Conservation (phyloP, 352 stramenopile genomes). For the Pythium diclinum region DNA sequence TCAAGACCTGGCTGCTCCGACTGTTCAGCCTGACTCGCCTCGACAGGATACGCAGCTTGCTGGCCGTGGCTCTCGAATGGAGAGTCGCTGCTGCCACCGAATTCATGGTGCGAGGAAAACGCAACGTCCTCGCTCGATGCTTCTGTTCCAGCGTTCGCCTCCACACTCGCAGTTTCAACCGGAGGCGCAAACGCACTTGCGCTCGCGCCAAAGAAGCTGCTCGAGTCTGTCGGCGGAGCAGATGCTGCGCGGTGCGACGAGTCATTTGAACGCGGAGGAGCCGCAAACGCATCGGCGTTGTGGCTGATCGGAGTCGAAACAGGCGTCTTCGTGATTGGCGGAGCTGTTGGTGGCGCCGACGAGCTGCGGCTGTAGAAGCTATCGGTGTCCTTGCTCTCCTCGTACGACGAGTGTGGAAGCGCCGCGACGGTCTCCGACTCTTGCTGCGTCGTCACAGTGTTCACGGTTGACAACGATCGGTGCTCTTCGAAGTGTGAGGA, state of each 20-base stretch:
- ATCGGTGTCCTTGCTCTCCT: background rate
- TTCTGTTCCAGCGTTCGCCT: background rate
- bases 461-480: constrained; percentile 6
- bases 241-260: background rate
- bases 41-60: background rate
- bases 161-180: background rate
- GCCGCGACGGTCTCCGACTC: background rate
- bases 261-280: background rate
- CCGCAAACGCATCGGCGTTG: background rate
- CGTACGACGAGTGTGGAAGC: background rate
- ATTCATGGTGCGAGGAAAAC: constrained; percentile 3
- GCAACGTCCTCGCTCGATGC: background rate
- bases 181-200: background rate
- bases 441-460: constrained; percentile 1
- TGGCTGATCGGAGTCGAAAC: background rate
- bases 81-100: constrained; percentile 3
- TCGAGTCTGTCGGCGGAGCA: constrained; percentile 5
- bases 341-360: background rate
- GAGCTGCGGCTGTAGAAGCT: constrained; percentile 14
- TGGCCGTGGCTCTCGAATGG: background rate
- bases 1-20: background rate
- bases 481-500: constrained; percentile 38
- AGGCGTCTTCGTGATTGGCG: background rate
- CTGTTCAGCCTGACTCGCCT: background rate
- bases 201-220: background rate